Base-by-base conservation (phyloP, 805 yeast genomes). In the Zygoascus bituminiphila region DNA sequence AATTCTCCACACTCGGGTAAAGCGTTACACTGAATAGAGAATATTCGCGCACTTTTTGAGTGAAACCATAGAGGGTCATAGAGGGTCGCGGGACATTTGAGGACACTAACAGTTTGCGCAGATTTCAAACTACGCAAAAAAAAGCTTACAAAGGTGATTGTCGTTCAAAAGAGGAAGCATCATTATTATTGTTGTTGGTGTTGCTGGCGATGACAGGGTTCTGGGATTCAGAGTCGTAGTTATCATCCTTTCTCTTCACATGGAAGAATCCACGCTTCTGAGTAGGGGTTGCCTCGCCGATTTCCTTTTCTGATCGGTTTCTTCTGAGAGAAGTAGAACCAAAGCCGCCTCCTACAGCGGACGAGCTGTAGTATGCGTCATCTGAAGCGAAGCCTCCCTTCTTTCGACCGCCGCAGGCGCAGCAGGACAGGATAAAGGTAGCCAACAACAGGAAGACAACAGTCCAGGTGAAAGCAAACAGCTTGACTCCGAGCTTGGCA, bases 381-480 rank as follows among this genome's bases (percentile, higher is more conserved):
- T 35, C 47, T 10, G 35, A 3, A 22, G 31, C 42, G 22, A 19
- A 44, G 21, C 20, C 17, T 24, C 31, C 47, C 22, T 38, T 22
- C 42, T 45, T 47, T 22, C 52, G 36, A 24, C 42, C 44, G 21
- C 44, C 15, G 47, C 53, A 46, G 17, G 50, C 51, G 51, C 54
- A 49, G 58, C 63, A 56, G 55, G 59, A 62, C 46, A 63, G 55
- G 20, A 65, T 36, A 48, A 58, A 47, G 49, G 63, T 51, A 40
- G 66, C 40, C 14, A 26, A 5, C 35, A 41, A 25, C 2, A 48
- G 19, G 39, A 45, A 44, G 14, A 45, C 42, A 8, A 40, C 24
- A 3, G 81, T 63, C 94, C 94, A 85, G 33, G 79, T 65, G 51
- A 82, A 75, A 12, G 79, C 87, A 62, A 83, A 70, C 43, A 65